phyloP scores from a whole-genome alignment of 495 filamentous ascomycete genomes.

The Aspergillus homomorphus region DNA sequence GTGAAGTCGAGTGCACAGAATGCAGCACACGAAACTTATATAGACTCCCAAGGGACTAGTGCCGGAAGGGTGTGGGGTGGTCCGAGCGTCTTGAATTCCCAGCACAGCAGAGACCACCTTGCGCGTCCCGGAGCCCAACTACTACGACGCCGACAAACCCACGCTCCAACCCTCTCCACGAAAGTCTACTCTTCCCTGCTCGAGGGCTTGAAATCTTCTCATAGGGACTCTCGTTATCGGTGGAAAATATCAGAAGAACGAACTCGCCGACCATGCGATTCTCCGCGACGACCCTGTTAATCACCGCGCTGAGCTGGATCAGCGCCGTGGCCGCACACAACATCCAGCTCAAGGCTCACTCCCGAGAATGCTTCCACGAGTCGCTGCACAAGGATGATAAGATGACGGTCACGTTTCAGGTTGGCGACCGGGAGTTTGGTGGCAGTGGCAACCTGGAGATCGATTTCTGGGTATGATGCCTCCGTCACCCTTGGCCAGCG shows the following conservation, averaged over 20 bases:
- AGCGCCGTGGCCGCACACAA: slow-evolving; percentile 74
- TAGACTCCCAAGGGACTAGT: no score
- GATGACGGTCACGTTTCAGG: slow-evolving; percentile 99
- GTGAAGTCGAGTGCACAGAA: no score
- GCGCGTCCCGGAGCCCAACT: slow-evolving; percentile 24
- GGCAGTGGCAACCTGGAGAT: slow-evolving; percentile 91
- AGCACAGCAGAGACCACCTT: slow-evolving; percentile 35
- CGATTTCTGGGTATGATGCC: slow-evolving; percentile 86
- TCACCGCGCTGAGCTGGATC: slow-evolving; percentile 65
- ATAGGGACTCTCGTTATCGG: background rate
- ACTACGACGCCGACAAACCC: slow-evolving; percentile 7
- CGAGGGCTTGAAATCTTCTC: background rate
- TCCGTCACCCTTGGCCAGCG: background rate
- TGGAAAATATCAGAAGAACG: background rate
- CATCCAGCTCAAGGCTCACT: slow-evolving; percentile 88
- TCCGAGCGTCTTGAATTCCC: slow-evolving; percentile 42
- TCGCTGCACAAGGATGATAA: slow-evolving; percentile 85
- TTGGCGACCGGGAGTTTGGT: slow-evolving; percentile 94
- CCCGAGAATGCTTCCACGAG: slow-evolving; percentile 97
- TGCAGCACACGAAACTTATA: no score
- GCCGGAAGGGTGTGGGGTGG: slow-evolving; percentile 23
- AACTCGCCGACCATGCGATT: slow-evolving; percentile 50
- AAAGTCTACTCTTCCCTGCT: slow-evolving; percentile 10
- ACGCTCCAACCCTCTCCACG: slow-evolving; percentile 11
- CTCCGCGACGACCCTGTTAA: slow-evolving; percentile 49